These are phyloP conservation scores for Xylaria hypoxylon DNA, from an alignment of 2,329 filamentous ascomycete species.

Conservation along the genomic window DNA sequence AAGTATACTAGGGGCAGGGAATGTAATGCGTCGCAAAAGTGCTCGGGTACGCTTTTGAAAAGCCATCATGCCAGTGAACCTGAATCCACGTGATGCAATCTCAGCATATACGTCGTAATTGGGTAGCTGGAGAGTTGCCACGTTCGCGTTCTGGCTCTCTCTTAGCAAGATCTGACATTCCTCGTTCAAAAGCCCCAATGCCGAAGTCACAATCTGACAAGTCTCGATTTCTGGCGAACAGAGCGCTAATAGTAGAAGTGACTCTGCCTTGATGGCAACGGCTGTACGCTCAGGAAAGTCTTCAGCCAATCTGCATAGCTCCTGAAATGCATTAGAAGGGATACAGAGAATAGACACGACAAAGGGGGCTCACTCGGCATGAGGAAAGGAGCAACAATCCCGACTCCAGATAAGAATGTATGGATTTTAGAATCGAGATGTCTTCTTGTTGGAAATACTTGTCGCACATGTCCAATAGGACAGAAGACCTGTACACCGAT, in stretches of 20 bases:
- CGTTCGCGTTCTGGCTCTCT: slow-evolving; percentile 62
- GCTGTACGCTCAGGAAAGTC: slow-evolving; percentile 66
- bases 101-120: slow-evolving; percentile 72
- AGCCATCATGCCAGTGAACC: slow-evolving; percentile 75
- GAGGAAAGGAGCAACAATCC: slow-evolving; percentile 64
- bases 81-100: slow-evolving; percentile 71
- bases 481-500: slow-evolving; percentile 53
- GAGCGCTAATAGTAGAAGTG: slow-evolving; percentile 70
- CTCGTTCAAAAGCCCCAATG: slow-evolving; percentile 71
- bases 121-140: slow-evolving; percentile 64
- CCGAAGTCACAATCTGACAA: slow-evolving; percentile 72
- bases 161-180: slow-evolving; percentile 68
- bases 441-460: slow-evolving; percentile 58
- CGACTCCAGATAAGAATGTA: slow-evolving; percentile 68
- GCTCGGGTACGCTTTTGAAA: slow-evolving; percentile 75
- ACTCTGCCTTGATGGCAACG: slow-evolving; percentile 69
- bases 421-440: slow-evolving; percentile 58
- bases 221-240: slow-evolving; percentile 74
- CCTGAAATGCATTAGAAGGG: slow-evolving; percentile 54
- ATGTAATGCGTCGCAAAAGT: slow-evolving; percentile 69
- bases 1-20: slow-evolving; percentile 74
- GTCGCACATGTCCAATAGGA: slow-evolving; percentile 63
- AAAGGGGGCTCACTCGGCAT: slow-evolving; percentile 55
- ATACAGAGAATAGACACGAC: neutral
- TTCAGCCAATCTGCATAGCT: slow-evolving; percentile 64